These are phyloP conservation scores for Verticillium tricorpus DNA, from an alignment of 2,329 filamentous ascomycete species.

Conservation along the genomic window DNA sequence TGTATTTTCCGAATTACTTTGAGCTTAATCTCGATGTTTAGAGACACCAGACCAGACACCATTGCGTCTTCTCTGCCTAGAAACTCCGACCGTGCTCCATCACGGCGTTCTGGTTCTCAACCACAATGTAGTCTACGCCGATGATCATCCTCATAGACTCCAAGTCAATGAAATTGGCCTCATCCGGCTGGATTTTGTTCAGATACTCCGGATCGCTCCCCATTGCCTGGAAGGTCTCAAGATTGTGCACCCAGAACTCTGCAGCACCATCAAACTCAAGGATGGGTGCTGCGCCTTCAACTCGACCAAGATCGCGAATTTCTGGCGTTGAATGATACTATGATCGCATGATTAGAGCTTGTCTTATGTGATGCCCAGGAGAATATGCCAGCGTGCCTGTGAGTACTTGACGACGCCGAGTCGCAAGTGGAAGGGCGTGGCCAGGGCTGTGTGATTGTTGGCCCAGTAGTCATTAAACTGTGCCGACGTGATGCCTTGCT, in stretches of 20 bases:
- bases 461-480: constrained; percentile 8
- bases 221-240: constrained; percentile 11
- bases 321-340: constrained; percentile 7
- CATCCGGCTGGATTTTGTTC: not conserved
- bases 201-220: constrained; percentile 9
- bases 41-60: too few species aligned
- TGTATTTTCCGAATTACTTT: too few species aligned
- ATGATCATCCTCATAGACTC: not conserved
- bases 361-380: not conserved
- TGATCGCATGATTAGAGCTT: not conserved
- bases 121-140: constrained; percentile 4
- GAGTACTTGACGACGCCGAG: constrained; percentile 5
- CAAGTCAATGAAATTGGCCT: not conserved
- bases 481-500: constrained; percentile 5
- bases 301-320: constrained; percentile 1
- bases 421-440: constrained; percentile 5
- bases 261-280: constrained; percentile 13
- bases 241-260: constrained; percentile 12
- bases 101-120: constrained; percentile 6
- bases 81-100: constrained; percentile 5
- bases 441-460: constrained; percentile 2
- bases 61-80: too few species aligned
- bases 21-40: too few species aligned
- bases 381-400: not conserved
- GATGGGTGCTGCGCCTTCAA: constrained; percentile 7